Evolutionary conservation across 495 filamentous ascomycete genomes (phyloP), one percentile per base, ranked within the genome.

Genomic region (Penicillium ochrochloron): DNA sequence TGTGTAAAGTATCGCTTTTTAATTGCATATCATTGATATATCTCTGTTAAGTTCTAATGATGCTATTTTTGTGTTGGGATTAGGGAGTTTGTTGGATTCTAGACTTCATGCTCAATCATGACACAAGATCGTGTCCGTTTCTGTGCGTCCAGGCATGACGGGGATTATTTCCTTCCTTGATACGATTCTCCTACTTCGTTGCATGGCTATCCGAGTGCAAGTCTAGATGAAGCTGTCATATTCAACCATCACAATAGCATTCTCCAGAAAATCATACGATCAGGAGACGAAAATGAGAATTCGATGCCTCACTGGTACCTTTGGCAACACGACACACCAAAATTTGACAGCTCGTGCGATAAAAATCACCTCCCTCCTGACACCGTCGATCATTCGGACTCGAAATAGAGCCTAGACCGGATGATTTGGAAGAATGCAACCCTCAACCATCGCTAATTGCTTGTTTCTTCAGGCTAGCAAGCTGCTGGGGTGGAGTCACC

Each of bases 251-350:
- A 41, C 5, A 5, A 5, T 4, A 41, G 37, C 37, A 17, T 15
- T 41, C 37, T 41, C 5, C 15, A 41, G 12, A 41, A 14, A 17
- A 41, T 41, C 12, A 15, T 12, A 12, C 35, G 10, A 12, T 39
- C 35, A 39, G 12, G 3, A 17, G 37, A 14, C 14, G 0, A 41
- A 12, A 6, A 19, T 1, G 19, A 15, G 23, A 19, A 74, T 56
- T 29, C 21, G 52, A 55, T 9, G 17, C 3, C 29, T 55, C 52
- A 55, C 52, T 35, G 52, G 29, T 19, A 55, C 52, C 15, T 55
- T 55, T n/a, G 31, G 10, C 29, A n/a, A 9, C 11, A 1, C 5
- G 27, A 33, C 21, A 51, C 23, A 31, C 29, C 12, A 29, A 33
- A 8, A n/a, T 2, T 29, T 21, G 52, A 55, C 27, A 55, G 52